Base-by-base conservation (phyloP, 2,329 filamentous ascomycete species). In the Aureobasidium sp. region DNA sequence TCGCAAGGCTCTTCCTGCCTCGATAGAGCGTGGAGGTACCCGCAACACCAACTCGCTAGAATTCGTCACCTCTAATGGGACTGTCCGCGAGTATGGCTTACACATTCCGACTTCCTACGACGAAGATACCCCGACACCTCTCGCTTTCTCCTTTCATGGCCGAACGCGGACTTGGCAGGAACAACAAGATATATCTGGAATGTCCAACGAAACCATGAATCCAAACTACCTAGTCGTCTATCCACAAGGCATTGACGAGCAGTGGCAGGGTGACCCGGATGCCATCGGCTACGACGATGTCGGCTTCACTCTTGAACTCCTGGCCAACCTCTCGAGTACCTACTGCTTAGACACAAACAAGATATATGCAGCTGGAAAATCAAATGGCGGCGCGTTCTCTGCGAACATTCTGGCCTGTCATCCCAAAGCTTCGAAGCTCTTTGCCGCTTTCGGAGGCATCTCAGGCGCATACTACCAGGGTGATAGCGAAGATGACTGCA, bases 361-460 rank as follows among this genome's bases (percentile, higher is more conserved):
- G 4, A 71, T 81, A 40, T 81, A 79, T 61, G 73, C 73, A 8
- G 70, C 73, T 0, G 78, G 78, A 45, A 81, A 83, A 64, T 83
- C 75, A 64, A 82, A 84, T 47, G 81, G 80, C 3, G 82, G 79
- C 1, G 81, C 79, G 1, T 80, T 76, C 12, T 75, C 79, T 27
- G 75, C 74, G 2, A 75, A 73, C 22, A 65, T 76, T 1, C 74
- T 81, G 8, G 77, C 79, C 5, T 82, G 78, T 66, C 71, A 78
- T 35, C 66, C 74, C 4, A 69, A 70, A 9, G 71, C 75, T 4
- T 75, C 75, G 1, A 70, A 67, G 7, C 72, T 73, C 12, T 77
- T 82, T 57, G 79, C 80, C 5, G 80, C 79, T 0, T 82, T 82
- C 64, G 79, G 78, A 0, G 73, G 77, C 6, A 77, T 78, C 8